Evolutionary conservation across 208 protist genomes (phyloP), one percentile per base, ranked within the genome.

Genomic region (Trypanosoma mega): DNA sequence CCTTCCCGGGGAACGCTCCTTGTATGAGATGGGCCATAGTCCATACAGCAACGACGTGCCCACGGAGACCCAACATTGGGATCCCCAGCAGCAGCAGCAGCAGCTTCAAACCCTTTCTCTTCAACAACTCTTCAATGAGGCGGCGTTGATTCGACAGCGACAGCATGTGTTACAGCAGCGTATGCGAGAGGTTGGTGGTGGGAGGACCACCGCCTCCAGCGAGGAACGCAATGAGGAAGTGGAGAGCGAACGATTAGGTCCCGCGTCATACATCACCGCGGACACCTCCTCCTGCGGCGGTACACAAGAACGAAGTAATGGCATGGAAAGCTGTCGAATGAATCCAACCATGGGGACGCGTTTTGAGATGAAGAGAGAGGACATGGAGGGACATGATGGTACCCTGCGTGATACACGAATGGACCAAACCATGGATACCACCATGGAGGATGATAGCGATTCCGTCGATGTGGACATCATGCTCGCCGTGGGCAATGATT

Each of bases 41-140:
- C 49, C 48, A 18, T 58, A 63, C 36, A 23, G 23, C n/a, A 36
- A 51, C 9, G 27, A 20, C 23, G 37, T 43, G 16, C 34, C 34
- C 34, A 39, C 34, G 34, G 12, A 12, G 34, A 39, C 34, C 31
- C 26, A 54, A 14, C 8, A 37, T n/a, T 24, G 30, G 33, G 31
- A 62, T 18, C 24, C 14, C 2, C 24, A 41, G 11, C 12, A 5
- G 4, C 27, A 27, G 3, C 11, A 34, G 31, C 20, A 11, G 2
- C 26, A 11, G 23, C 23, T 66, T 24, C 52, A 78, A 41, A 50
- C 69, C 0, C 62, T 89, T 39, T 88, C 86, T 8, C 57, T 93
- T 16, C 76, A 80, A 11, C 74, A 88, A 65, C 63, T 93, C 36
- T 86, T 93, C 44, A 80, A 89, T 24, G 78, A 74, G 21, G 86